A percentile compares a stretch with the other conserved stretches of the same genome.
Evolutionary conservation across 208 protist genomes (phyloP).

Genomic region (Borovskyia barvae): DNA sequence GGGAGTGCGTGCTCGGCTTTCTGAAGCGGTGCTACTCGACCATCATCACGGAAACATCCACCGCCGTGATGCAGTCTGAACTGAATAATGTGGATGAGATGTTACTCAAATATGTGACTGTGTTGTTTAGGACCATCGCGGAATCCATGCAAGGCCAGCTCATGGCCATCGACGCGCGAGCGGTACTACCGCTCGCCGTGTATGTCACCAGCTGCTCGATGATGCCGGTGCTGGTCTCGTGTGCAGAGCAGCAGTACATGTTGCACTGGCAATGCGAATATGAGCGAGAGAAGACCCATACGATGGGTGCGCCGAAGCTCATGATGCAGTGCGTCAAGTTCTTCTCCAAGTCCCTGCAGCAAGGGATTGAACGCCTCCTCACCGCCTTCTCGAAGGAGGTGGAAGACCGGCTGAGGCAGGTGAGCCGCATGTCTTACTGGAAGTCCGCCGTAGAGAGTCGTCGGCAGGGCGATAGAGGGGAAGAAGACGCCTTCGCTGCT

Average conservation of each 20-base stretch:
- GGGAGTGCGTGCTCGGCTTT: slow-evolving; percentile 61
- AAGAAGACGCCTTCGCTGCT: slow-evolving; percentile 41
- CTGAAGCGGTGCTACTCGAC: slow-evolving; percentile 73
- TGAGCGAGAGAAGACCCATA: slow-evolving; percentile 49
- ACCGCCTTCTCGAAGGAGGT: slow-evolving; percentile 54
- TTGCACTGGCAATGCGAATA: slow-evolving; percentile 74
- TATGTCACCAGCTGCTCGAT: slow-evolving; percentile 76
- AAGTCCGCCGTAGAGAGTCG: slow-evolving; percentile 49
- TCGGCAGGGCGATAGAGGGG: slow-evolving; percentile 14
- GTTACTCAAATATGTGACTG: slow-evolving; percentile 87
- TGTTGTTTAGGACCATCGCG: slow-evolving; percentile 83
- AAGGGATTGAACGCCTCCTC: slow-evolving; percentile 76
- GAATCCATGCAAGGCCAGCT: slow-evolving; percentile 71
- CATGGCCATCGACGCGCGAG: slow-evolving; percentile 39
- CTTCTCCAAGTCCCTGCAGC: slow-evolving; percentile 71
- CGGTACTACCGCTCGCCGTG: slow-evolving; percentile 67
- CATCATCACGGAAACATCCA: slow-evolving; percentile 53
- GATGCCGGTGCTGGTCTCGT: slow-evolving; percentile 79
- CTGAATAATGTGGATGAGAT: slow-evolving; percentile 91
- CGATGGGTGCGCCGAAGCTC: slow-evolving; percentile 67
- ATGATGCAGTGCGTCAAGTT: slow-evolving; percentile 61
- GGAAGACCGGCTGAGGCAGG: slow-evolving; percentile 51
- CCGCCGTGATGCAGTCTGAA: slow-evolving; percentile 77
- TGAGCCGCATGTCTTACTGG: slow-evolving; percentile 64
- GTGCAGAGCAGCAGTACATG: slow-evolving; percentile 88